These are phyloP conservation scores for Lactarius indigo DNA, from an alignment of 768 basidiomycete genomes.

Conservation along the genomic window DNA sequence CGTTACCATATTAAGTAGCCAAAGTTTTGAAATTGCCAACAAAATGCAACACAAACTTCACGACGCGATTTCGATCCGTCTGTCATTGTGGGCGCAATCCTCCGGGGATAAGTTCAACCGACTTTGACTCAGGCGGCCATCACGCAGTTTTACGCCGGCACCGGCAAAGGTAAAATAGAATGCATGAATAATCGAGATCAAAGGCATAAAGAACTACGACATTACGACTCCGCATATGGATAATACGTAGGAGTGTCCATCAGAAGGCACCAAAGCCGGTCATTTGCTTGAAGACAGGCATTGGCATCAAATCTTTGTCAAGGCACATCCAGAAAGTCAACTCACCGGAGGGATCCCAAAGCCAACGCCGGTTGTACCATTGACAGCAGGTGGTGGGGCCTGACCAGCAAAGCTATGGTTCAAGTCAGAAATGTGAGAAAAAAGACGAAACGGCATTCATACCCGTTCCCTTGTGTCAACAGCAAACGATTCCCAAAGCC, in stretches of 20 bases:
- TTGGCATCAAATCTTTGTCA: background rate
- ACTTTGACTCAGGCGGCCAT: background rate
- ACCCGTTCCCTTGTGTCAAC: slow-evolving; percentile 74
- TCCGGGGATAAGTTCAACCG: background rate
- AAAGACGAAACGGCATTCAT: slow-evolving; percentile 10
- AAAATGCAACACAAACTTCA: background rate
- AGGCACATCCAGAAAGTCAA: slow-evolving; percentile 15
- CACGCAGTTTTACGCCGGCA: background rate
- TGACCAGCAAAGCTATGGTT: slow-evolving; percentile 54
- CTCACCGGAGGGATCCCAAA: slow-evolving; percentile 55
- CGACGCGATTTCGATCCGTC: background rate
- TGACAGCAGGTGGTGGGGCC: slow-evolving; percentile 57
- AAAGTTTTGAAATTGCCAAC: background rate
- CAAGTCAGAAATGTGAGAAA: slow-evolving; percentile 10
- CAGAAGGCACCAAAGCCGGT: slow-evolving; percentile 26
- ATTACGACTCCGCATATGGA: slow-evolving; percentile 2
- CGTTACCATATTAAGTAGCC: background rate
- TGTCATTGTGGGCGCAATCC: background rate
- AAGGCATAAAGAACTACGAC: background rate
- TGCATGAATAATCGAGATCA: slow-evolving; percentile 8
- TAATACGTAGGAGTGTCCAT: slow-evolving; percentile 6
- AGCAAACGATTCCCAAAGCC: slow-evolving; percentile 56
- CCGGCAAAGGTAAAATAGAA: background rate
- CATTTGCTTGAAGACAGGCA: slow-evolving; percentile 20
- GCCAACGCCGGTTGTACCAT: slow-evolving; percentile 48